phyloP scores from a whole-genome alignment of 2,329 filamentous ascomycete genomes.

The Fusarium redolens region DNA sequence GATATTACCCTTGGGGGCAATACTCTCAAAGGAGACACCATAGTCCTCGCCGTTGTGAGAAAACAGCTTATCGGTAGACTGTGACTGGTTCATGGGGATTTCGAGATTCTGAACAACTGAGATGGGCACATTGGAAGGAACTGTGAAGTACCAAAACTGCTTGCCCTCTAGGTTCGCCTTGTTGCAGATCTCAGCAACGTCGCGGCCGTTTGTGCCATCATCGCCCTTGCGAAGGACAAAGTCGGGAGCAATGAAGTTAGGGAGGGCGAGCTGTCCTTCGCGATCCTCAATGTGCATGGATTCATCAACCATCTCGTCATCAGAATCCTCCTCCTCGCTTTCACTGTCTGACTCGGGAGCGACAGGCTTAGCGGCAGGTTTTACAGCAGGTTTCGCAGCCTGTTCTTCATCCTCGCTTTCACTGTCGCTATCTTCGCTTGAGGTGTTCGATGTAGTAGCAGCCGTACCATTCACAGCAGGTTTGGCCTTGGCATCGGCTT shows the following conservation, averaged over 20 bases:
- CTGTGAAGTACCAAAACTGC: conserved; percentile 84
- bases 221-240: conserved; percentile 64
- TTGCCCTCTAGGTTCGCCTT: conserved; percentile 72
- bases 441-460: conserved; percentile 33
- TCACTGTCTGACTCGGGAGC: conserved; percentile 34
- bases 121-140: conserved; percentile 76
- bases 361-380: conserved; percentile 26
- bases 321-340: conserved; percentile 45
- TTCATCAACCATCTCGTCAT: conserved; percentile 52
- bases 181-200: conserved; percentile 66
- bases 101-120: conserved; percentile 73
- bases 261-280: conserved; percentile 53
- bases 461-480: conserved; percentile 29
- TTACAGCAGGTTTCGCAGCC: conserved; percentile 20
- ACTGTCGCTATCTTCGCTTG: conserved; percentile 42
- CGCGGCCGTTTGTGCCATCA: conserved; percentile 53
- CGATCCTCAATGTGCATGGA: conserved; percentile 55
- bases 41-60: conserved; percentile 73
- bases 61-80: conserved; percentile 66
- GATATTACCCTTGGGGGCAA: conserved; percentile 62
- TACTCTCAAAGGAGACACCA: conserved; percentile 65
- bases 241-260: conserved; percentile 61
- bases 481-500: conserved; percentile 35
- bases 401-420: conserved; percentile 42
- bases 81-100: conserved; percentile 66